Evolutionary conservation across 352 stramenopile species (phyloP), one percentile per base, ranked within the genome.

Genomic region (Globisporangium barbulae): DNA sequence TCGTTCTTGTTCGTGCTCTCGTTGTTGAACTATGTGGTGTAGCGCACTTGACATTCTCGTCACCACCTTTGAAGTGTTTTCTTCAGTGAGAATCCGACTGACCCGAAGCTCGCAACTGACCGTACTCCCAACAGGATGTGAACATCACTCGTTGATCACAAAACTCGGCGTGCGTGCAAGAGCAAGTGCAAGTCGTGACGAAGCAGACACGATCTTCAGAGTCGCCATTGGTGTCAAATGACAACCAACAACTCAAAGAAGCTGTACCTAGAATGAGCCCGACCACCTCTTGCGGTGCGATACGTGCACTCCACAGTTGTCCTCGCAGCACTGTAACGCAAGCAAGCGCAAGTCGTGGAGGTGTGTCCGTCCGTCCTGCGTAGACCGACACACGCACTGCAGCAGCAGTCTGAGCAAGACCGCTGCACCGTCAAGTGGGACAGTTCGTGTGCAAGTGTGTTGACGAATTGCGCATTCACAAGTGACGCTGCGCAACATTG

Each of bases 101-200:
- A 12, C 5, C 10, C 9, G 8, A 13, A 42, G 37, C 12, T 42
- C 37, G 33, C 37, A 42, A 12, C 12, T 17, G 37, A 42, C 15
- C 37, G 33, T 37, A 12, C 33, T 37, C 4, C 6, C 37, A 42
- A 42, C 12, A 17, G 12, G 37, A 42, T 37, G 12, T 15, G 37
- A n/a, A 53, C 48, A 54, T 31, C 48, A 22, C 48, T 54, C 25
- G 13, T 35, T 4, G 25, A 15, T 54, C 17, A 28, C 21, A 33
- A 21, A 33, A 28, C 25, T 28, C 25, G 25, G 2, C 12, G 12
- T 53, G 22, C 10, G 47, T 31, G 49, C 49, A 55, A 25, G 49
- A 55, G 49, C 49, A 55, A 59, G 53, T 47, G 53, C 35, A 22
- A 21, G 28, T 47, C 53, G 13, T 59, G 53, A 59, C 53, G 37